Evolutionary conservation across 2,329 filamentous ascomycete species (phyloP), one percentile per base, ranked within the genome.

Genomic region (Trichoderma sp.): DNA sequence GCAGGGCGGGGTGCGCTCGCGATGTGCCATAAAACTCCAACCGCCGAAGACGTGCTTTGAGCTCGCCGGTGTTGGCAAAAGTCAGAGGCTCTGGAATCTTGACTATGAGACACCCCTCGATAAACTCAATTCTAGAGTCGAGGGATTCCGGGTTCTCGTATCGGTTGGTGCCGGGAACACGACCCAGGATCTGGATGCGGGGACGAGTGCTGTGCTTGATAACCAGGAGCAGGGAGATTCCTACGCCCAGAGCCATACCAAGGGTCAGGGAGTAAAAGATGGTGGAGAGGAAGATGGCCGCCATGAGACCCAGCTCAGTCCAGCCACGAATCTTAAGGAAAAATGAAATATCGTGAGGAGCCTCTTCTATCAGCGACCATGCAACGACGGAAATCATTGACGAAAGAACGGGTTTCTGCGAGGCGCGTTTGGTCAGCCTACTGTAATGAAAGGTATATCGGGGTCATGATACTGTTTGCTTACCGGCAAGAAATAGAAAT

Each of bases 51-150:
- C 96, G 88, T 67, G 91, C 92, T 81, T 97, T 97, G 58, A 99
- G 85, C 76, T 96, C 93, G 61, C 95, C 96, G 0, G 96, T 98
- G 80, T 99, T 99, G 78, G 95, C 95, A 80, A 99, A 99, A 0
- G 95, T 98, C 65, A 99, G 85, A 0, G 96, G 96, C 79, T 99
- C 96, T 0, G 96, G 95, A 70, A 99, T 98, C 85, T 98, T 98
- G 77, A 98, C 94, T 73, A 99, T 97, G 11, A 99, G 85, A 73
- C 93, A 97, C 18, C 95, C 93, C 75, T 98, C 95, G 68, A 98
- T 88, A 77, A 97, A 95, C 80, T 98, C 95, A 3, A 98, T 86
- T 32, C 88, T 86, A 58, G 92, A 90, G 0, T 91, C 88, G 71
- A 92, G 88, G 0, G 91, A 84, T 77, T 91, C 95, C 1, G 95